These are phyloP conservation scores for Agaricales sp. DNA, from an alignment of 1,284 basidiomycete genomes.

Conservation along the genomic window DNA sequence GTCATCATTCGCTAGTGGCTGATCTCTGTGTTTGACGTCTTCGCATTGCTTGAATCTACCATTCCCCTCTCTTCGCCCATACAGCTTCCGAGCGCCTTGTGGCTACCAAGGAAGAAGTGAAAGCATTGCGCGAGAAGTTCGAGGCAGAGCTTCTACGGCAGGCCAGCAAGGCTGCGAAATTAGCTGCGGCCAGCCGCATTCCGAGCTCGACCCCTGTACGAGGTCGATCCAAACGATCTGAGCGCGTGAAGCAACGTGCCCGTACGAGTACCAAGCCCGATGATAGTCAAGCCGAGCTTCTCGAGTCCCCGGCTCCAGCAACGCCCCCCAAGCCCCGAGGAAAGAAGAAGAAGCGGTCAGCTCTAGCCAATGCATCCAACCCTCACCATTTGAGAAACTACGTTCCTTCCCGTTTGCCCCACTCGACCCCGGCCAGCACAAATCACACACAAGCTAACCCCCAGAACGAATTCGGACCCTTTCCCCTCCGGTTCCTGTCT, in stretches of 20 bases:
- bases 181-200: conserved; percentile 26
- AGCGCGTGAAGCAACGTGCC: conserved; percentile 11
- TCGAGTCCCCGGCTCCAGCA: conserved; percentile 18
- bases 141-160: conserved; percentile 62
- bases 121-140: conserved; percentile 51
- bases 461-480: conserved; percentile 43
- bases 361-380: conserved; percentile 79
- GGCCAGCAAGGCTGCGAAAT: conserved; percentile 47
- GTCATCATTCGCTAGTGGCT: conserved; percentile 22
- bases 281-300: conserved; percentile 24
- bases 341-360: conserved; percentile 77
- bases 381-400: conserved; percentile 87
- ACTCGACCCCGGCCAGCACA: conserved; percentile 29
- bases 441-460: conserved; percentile 25
- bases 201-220: conserved; percentile 13
- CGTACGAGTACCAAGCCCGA: conserved; percentile 20
- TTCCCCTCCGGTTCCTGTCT: conserved; percentile 54
- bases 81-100: conserved; percentile 61
- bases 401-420: conserved; percentile 67
- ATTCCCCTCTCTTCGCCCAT: conserved; percentile 11
- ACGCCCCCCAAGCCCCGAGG: conserved; percentile 16
- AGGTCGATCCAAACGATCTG: conserved; percentile 16
- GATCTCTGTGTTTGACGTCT: conserved; percentile 7
- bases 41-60: conserved; percentile 6
- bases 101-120: conserved; percentile 57